Evolutionary conservation across 148 eudicot genomes (phyloP), one percentile per base, ranked within the genome.

Genomic region (Rhododendron williamsianum): DNA sequence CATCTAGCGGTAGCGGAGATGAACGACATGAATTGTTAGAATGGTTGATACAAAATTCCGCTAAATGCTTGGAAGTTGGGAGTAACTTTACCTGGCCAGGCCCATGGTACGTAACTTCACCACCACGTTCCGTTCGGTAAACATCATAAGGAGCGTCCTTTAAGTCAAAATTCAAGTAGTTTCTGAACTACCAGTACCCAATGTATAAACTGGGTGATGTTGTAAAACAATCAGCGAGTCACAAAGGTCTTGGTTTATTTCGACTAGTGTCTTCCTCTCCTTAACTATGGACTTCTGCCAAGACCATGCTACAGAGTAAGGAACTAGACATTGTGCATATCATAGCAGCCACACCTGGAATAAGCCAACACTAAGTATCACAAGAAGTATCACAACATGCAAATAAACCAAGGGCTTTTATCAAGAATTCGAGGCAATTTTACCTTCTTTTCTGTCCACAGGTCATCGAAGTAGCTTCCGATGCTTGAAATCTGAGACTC

Each of bases 21-120:
- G 18, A 11, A 79, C 12, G 8, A 49, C 18, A 30, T n/a, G 19
- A 46, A 48, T 12, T 79, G 16, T 79, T 11, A 10, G 27, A 79
- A 30, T 4, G 72, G 36, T 80, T 12, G n/a, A 13, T 30, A 80
- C 16, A 21, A 33, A 33, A 45, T 35, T 56, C 10, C 48, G 11
- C 27, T 27, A 38, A 13, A 45, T 51, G 72, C 71, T 23, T 33
- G 35, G 65, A 27, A 83, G 12, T 65, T 9, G 12, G 72, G 6
- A 81, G 49, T 27, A 72, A 78, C 21, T 9, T 23, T 89, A 96
- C 99, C 99, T 97, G 99, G 36, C 99, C 98, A 65, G 99, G 99
- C 30, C 99, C 99, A 92, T 95, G 99, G 86, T 93, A 97, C 21
- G 99, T 97, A 88, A 95, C 99, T 91, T 97, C 98, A n/a, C 99